Evolutionary conservation across 257 asterid genomes (phyloP).

Genomic region (Hygrophila difformis): DNA sequence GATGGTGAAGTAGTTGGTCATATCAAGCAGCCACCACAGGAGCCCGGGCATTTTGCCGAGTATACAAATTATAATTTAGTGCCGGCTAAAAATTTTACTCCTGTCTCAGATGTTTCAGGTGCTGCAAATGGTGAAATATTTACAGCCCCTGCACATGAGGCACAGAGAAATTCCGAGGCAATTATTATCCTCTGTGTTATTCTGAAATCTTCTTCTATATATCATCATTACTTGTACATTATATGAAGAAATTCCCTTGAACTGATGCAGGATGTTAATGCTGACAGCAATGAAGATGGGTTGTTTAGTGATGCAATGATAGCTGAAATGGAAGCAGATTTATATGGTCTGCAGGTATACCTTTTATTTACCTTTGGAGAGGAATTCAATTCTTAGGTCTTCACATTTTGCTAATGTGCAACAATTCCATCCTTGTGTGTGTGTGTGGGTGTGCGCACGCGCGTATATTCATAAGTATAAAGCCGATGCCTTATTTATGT

Average conservation of each 20-base stretch:
- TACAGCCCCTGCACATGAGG: slow-evolving; percentile 25
- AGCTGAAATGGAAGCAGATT: slow-evolving; percentile 76
- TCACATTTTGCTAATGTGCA: not conserved
- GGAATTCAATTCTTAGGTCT: slow-evolving; percentile 5
- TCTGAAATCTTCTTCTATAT: slow-evolving; percentile 6
- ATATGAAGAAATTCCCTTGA: slow-evolving; percentile 16
- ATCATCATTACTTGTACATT: slow-evolving; percentile 6
- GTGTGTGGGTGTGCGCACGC: too few relatives aligned
- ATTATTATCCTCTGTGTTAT: slow-evolving; percentile 11
- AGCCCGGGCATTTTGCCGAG: slow-evolving; percentile 18
- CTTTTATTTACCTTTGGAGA: slow-evolving; percentile 6
- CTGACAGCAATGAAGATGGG: slow-evolving; percentile 25
- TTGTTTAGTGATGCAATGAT: slow-evolving; percentile 65
- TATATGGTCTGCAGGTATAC: slow-evolving; percentile 71
- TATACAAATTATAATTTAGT: slow-evolving; percentile 17
- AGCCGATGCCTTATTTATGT: not conserved
- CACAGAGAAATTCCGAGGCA: slow-evolving; percentile 37
- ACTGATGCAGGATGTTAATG: slow-evolving; percentile 38
- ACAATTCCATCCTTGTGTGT: not conserved
- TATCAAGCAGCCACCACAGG: slow-evolving; percentile 19
- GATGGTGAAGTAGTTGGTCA: slow-evolving; percentile 14
- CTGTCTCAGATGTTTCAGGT: slow-evolving; percentile 19
- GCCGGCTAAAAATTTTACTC: slow-evolving; percentile 20
- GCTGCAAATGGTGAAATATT: slow-evolving; percentile 17
- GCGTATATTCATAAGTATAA: too few relatives aligned